Evolutionary conservation across 1,139 yeast species (phyloP).

Genomic region (Lodderomyces margitis): DNA sequence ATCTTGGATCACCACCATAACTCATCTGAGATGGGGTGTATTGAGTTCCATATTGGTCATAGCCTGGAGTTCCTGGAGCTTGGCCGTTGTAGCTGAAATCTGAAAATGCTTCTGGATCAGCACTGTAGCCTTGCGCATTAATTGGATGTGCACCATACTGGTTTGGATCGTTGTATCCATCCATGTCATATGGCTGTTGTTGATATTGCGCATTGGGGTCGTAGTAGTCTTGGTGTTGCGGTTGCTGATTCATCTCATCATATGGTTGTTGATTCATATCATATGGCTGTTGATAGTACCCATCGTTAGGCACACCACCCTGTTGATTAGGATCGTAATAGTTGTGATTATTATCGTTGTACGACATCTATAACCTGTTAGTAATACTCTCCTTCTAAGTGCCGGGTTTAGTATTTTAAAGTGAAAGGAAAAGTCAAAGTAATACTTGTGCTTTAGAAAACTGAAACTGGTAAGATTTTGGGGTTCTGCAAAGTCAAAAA

Average conservation of each 20-base stretch:
- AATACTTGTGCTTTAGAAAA: not conserved
- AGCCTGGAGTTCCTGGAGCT: slow-evolving; percentile 64
- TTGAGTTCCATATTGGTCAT: slow-evolving; percentile 77
- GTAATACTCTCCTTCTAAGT: slow-evolving; percentile 14
- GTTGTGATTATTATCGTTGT: slow-evolving; percentile 51
- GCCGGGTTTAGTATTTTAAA: not conserved
- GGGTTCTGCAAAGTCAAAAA: not conserved
- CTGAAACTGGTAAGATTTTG: slow-evolving; percentile 6
- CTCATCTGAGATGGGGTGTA: slow-evolving; percentile 82
- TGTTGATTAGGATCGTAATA: slow-evolving; percentile 49
- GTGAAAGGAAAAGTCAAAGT: not conserved
- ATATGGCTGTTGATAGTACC: slow-evolving; percentile 49
- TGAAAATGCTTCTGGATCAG: slow-evolving; percentile 73
- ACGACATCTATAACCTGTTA: slow-evolving; percentile 42
- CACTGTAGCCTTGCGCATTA: slow-evolving; percentile 51
- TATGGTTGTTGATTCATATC: slow-evolving; percentile 34
- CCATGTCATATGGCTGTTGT: slow-evolving; percentile 50
- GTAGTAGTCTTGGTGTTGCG: slow-evolving; percentile 31
- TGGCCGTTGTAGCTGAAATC: slow-evolving; percentile 78
- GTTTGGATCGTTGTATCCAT: slow-evolving; percentile 41
- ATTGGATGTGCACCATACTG: slow-evolving; percentile 27
- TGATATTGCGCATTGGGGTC: slow-evolving; percentile 51
- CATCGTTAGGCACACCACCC: slow-evolving; percentile 36
- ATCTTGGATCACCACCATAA: slow-evolving; percentile 71
- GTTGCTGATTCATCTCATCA: slow-evolving; percentile 43